phyloP scores from a whole-genome alignment of 176 grass and related monocot species.

The barley (Hordeum vulgare) region MorexV3_pseudomolecules_assembly NC_058520.1:587700106-587700605 shows the following conservation, averaged over 20 bases:
- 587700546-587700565: background rate
- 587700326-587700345: background rate
- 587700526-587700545: conserved; percentile 32
- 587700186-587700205: background rate
- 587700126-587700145: background rate
- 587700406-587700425: background rate
- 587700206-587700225: background rate
- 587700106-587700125: background rate
- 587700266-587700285: background rate
- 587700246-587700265: background rate
- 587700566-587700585: background rate
- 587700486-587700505: conserved; percentile 22
- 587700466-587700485: conserved; percentile 17
- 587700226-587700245: background rate
- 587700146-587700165: background rate
- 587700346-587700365: background rate
- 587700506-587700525: conserved; percentile 33
- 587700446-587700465: background rate
- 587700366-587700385: background rate
- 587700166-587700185: background rate
- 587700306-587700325: background rate
- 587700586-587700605: background rate
- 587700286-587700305: background rate
- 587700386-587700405: background rate
- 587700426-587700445: background rate